Percentiles rank a stretch among this genome's conserved stretches.
Evolutionary conservation across 495 filamentous ascomycete genomes (phyloP).

Genomic region (Aspergillus panamensis): DNA sequence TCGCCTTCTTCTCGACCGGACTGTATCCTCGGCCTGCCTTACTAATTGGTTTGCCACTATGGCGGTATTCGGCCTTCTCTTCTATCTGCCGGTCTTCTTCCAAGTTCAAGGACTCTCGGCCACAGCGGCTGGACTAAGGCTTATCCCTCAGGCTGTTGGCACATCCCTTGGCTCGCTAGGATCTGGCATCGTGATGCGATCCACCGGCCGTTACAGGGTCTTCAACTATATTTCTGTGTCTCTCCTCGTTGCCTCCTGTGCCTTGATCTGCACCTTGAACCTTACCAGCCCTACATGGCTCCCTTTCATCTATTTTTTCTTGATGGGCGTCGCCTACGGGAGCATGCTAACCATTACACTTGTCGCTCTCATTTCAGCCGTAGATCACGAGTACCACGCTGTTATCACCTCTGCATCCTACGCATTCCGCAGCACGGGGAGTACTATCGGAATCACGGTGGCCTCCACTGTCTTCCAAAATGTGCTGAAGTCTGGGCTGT

Average conservation of each 20-base stretch:
- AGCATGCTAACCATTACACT: conserved; percentile 77
- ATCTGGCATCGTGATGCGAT: conserved; percentile 71
- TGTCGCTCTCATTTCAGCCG: conserved; percentile 74
- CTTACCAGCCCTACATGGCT: conserved; percentile 57
- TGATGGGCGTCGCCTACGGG: conserved; percentile 68
- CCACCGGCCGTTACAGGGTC: conserved; percentile 65
- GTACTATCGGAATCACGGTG: conserved; percentile 77
- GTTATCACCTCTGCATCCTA: conserved; percentile 82
- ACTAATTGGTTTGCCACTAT: conserved; percentile 68
- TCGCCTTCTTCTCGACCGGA: conserved; percentile 68
- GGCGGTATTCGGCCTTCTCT: conserved; percentile 54
- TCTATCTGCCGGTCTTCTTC: conserved; percentile 80
- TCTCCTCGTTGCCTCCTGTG: conserved; percentile 49
- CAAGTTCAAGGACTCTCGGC: conserved; percentile 70
- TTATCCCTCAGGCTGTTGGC: conserved; percentile 66
- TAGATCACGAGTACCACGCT: conserved; percentile 78
- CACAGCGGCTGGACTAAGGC: conserved; percentile 63
- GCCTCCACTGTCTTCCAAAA: conserved; percentile 81
- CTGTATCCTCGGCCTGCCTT: conserved; percentile 69
- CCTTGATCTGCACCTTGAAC: conserved; percentile 51
- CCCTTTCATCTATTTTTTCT: conserved; percentile 64
- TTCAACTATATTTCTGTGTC: conserved; percentile 54
- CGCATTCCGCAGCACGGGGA: conserved; percentile 76
- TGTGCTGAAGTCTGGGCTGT: conserved; percentile 52
- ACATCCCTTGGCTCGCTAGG: conserved; percentile 68